These are phyloP conservation scores for Suhomyces prunicola DNA, from an alignment of 805 yeast genomes.

Conservation along the genomic window DNA sequence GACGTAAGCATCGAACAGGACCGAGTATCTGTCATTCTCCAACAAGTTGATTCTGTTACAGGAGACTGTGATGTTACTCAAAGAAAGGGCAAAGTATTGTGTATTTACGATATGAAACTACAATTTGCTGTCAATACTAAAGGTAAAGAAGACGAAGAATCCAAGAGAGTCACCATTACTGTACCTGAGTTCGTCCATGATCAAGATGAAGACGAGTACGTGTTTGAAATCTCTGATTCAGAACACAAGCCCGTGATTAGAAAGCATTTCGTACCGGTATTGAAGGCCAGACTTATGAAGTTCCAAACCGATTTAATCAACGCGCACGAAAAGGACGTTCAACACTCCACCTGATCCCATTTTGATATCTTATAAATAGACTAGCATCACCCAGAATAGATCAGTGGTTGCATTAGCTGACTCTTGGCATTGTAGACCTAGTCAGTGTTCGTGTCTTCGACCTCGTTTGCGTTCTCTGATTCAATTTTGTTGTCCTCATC, in stretches of 20 bases:
- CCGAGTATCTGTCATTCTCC: slow-evolving; percentile 23
- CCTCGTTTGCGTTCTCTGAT: background rate
- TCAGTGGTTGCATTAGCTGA: background rate
- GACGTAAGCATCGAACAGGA: slow-evolving; percentile 27
- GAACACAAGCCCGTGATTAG: slow-evolving; percentile 42
- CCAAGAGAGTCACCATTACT: slow-evolving; percentile 29
- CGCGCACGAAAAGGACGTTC: slow-evolving; percentile 62
- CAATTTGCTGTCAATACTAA: slow-evolving; percentile 40
- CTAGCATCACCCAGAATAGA: background rate
- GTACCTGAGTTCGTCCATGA: slow-evolving; percentile 77
- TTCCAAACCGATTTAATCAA: slow-evolving; percentile 63
- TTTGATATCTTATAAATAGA: slow-evolving; percentile 1
- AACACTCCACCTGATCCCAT: slow-evolving; percentile 41
- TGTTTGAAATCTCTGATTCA: slow-evolving; percentile 43
- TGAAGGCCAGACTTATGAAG: slow-evolving; percentile 45
- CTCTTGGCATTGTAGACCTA: background rate
- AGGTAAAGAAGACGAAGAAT: slow-evolving; percentile 37
- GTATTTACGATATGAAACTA: slow-evolving; percentile 66
- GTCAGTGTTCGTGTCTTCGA: background rate
- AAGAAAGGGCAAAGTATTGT: slow-evolving; percentile 76
- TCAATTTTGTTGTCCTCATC: background rate
- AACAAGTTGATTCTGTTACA: slow-evolving; percentile 38
- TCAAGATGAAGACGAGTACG: slow-evolving; percentile 64
- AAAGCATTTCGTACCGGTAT: slow-evolving; percentile 49
- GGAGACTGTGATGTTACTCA: slow-evolving; percentile 86